phyloP scores from a whole-genome alignment of 805 yeast genomes.

The Candida dajiaensis region DNA sequence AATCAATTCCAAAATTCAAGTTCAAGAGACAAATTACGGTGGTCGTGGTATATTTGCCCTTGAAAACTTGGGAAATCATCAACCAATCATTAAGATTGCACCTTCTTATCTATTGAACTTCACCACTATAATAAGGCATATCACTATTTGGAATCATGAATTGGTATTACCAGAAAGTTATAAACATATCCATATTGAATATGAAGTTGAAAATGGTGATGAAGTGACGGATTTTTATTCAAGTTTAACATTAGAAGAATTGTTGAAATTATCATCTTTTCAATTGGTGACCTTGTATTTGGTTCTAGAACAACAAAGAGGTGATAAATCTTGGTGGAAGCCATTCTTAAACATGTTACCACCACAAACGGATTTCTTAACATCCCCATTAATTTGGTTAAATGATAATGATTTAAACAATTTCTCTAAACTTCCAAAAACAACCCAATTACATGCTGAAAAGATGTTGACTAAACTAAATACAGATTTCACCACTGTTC shows the following conservation, averaged over 20 bases:
- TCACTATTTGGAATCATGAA: slow-evolving; percentile 29
- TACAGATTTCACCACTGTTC: slow-evolving; percentile 38
- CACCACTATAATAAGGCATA: slow-evolving; percentile 43
- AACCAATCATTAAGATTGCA: slow-evolving; percentile 50
- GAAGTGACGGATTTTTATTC: slow-evolving; percentile 11
- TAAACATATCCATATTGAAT: slow-evolving; percentile 7
- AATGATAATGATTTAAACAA: slow-evolving; percentile 25
- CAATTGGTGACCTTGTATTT: slow-evolving; percentile 52
- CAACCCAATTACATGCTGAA: slow-evolving; percentile 33
- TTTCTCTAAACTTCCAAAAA: slow-evolving; percentile 37
- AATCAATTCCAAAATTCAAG: neutral
- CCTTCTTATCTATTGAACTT: slow-evolving; percentile 53
- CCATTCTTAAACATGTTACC: slow-evolving; percentile 70
- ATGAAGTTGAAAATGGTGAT: slow-evolving; percentile 17
- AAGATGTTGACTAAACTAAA: slow-evolving; percentile 38
- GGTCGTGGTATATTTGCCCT: slow-evolving; percentile 63
- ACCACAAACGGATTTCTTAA: slow-evolving; percentile 39
- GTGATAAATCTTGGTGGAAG: slow-evolving; percentile 48
- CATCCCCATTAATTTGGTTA: slow-evolving; percentile 64
- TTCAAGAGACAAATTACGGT: slow-evolving; percentile 31
- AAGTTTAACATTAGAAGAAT: slow-evolving; percentile 20
- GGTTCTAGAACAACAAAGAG: slow-evolving; percentile 37
- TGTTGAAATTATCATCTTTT: slow-evolving; percentile 46
- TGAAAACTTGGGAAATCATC: slow-evolving; percentile 31
- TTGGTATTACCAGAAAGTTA: slow-evolving; percentile 3